Conservation (phyloP, 106 monocot genomes). For the Apostasia ramifera region DNA sequence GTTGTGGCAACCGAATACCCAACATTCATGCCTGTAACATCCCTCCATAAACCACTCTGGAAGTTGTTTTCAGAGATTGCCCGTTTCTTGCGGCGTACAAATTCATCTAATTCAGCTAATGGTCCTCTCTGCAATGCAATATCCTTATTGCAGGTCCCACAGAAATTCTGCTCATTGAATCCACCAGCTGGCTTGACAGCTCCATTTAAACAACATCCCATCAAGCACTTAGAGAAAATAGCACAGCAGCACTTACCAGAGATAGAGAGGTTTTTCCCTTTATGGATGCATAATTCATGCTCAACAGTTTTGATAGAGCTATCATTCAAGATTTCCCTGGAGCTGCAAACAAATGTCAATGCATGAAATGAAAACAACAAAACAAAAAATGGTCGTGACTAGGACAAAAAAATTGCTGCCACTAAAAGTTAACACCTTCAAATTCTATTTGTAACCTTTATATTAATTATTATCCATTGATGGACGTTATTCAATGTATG, state of each 20-base stretch:
- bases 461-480: too few relatives aligned
- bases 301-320: slow-evolving; percentile 7
- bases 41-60: slow-evolving; percentile 27
- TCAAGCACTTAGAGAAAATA: slow-evolving; percentile 22
- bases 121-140: slow-evolving; percentile 13
- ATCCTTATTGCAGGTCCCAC: slow-evolving; percentile 20
- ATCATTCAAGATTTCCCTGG: slow-evolving; percentile 10
- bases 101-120: slow-evolving; percentile 11
- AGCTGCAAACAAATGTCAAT: not conserved
- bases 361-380: too few relatives aligned
- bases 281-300: slow-evolving; percentile 24
- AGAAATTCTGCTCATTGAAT: slow-evolving; percentile 13
- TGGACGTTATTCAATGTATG: too few relatives aligned
- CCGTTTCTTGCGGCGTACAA: slow-evolving; percentile 25
- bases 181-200: slow-evolving; percentile 8
- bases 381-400: too few relatives aligned
- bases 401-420: too few relatives aligned
- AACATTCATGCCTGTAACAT: slow-evolving; percentile 29
- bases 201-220: slow-evolving; percentile 12
- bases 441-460: too few relatives aligned
- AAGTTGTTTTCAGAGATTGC: slow-evolving; percentile 14
- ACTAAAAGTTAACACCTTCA: too few relatives aligned
- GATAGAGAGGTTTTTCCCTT: slow-evolving; percentile 12
- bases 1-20: slow-evolving; percentile 15
- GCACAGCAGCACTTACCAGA: slow-evolving; percentile 28